phyloP scores from a whole-genome alignment of 108 stramenopile genomes.

The Fistulifera pelliculosa region DNA sequence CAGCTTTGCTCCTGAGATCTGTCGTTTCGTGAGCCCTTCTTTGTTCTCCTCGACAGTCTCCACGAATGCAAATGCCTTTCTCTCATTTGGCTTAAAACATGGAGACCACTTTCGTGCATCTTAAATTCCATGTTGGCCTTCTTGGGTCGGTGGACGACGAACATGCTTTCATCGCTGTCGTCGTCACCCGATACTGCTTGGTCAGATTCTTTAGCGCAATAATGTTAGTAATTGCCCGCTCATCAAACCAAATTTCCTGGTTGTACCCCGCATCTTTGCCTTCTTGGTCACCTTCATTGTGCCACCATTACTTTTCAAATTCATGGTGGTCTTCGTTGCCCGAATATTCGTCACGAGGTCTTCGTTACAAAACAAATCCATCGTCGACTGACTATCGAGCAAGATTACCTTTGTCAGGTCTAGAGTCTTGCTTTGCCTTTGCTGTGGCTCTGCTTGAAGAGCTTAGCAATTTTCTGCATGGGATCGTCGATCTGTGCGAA shows the following conservation, averaged over 20 bases:
- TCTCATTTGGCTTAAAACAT: neutral
- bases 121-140: neutral
- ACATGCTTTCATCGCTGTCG: slow-evolving; percentile 9
- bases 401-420: slow-evolving; percentile 10
- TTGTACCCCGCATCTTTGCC: slow-evolving; percentile 18
- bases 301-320: slow-evolving; percentile 23
- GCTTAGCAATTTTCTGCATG: neutral
- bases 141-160: slow-evolving; percentile 5
- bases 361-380: slow-evolving; percentile 18
- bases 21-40: too few species aligned
- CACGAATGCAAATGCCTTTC: too few species aligned
- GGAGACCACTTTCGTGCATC: too few species aligned
- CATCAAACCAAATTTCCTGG: slow-evolving; percentile 13
- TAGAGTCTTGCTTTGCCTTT: neutral
- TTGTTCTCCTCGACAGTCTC: too few species aligned
- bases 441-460: neutral
- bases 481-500: neutral
- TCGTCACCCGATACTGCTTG: slow-evolving; percentile 14
- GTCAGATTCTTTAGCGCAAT: slow-evolving; percentile 1
- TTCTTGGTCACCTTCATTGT: slow-evolving; percentile 5
- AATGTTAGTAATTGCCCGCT: slow-evolving; percentile 24
- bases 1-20: too few species aligned
- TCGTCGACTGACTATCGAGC: slow-evolving; percentile 27
- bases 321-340: slow-evolving; percentile 1
- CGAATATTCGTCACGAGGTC: slow-evolving; percentile 24